A percentile compares a stretch with the other conserved stretches of the same genome.
These are phyloP conservation scores for Wickerhamiella dianesei DNA, from an alignment of 805 yeast species.

Conservation along the genomic window DNA sequence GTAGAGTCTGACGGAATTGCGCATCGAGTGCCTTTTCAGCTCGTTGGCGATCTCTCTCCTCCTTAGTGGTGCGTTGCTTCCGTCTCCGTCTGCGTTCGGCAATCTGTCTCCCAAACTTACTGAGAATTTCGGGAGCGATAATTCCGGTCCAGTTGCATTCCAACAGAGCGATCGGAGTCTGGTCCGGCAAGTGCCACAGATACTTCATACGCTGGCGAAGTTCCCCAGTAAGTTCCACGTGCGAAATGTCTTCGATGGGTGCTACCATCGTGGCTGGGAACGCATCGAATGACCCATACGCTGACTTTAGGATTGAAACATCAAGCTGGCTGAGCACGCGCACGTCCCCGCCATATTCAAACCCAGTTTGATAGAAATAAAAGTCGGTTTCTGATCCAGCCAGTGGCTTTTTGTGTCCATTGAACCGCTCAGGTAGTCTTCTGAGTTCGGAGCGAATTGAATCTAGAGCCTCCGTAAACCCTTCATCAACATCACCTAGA, in stretches of 20 bases:
- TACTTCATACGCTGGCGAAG: conserved; percentile 53
- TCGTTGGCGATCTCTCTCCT: conserved; percentile 18
- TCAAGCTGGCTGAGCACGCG: conserved; percentile 71
- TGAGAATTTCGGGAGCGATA: conserved; percentile 20
- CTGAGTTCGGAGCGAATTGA: neutral
- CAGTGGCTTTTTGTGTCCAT: neutral
- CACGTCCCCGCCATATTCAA: conserved; percentile 43
- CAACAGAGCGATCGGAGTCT: conserved; percentile 68
- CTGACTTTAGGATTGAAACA: conserved; percentile 50
- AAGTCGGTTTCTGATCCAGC: conserved; percentile 33
- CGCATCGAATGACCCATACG: conserved; percentile 46
- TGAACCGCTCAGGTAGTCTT: neutral
- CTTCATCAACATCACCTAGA: conserved; percentile 14
- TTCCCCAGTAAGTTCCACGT: conserved; percentile 53
- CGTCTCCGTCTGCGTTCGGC: conserved; percentile 16
- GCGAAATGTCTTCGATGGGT: conserved; percentile 54
- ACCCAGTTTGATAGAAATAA: conserved; percentile 68
- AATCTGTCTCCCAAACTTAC: conserved; percentile 19
- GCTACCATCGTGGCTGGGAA: conserved; percentile 57
- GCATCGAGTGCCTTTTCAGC: conserved; percentile 28
- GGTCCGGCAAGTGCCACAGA: conserved; percentile 68
- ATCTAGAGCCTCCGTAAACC: conserved; percentile 14
- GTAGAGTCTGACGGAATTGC: conserved; percentile 23
- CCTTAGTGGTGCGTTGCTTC: conserved; percentile 18
- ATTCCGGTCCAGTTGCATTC: conserved; percentile 69